phyloP scores from a whole-genome alignment of 2,329 filamentous ascomycete genomes.

The Pyrenochaeta sp. region DNA sequence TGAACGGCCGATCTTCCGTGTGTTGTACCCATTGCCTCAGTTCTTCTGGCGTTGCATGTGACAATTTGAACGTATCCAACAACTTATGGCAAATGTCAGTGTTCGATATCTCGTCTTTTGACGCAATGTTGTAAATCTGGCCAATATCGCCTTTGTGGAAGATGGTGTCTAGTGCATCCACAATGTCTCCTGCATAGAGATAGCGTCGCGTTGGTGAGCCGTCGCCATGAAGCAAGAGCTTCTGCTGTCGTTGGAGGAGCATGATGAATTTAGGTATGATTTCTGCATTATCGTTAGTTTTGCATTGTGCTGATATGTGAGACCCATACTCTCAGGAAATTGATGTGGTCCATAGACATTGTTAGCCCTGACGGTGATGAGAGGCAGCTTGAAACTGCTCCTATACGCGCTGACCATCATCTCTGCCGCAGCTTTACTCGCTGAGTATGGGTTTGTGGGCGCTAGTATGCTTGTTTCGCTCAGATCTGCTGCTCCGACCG shows the following conservation, averaged over 20 bases:
- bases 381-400: conserved; percentile 81
- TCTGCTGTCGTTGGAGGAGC: conserved; percentile 71
- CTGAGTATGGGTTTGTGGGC: conserved; percentile 83
- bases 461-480: conserved; percentile 77
- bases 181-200: conserved; percentile 80
- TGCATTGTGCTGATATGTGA: no score
- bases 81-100: conserved; percentile 72
- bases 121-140: conserved; percentile 84
- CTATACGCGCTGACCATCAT: conserved; percentile 89
- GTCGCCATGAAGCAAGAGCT: conserved; percentile 78
- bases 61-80: conserved; percentile 68
- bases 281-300: conserved; percentile 60
- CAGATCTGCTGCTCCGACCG: conserved; percentile 74
- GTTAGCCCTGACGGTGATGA: conserved; percentile 82
- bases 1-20: conserved; percentile 76
- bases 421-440: conserved; percentile 82
- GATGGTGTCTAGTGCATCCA: conserved; percentile 84
- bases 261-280: conserved; percentile 85
- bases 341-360: conserved; percentile 89
- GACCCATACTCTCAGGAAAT: conserved; percentile 77
- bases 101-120: conserved; percentile 80
- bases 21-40: conserved; percentile 74
- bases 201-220: conserved; percentile 79
- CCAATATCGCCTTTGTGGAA: conserved; percentile 78
- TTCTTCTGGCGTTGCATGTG: conserved; percentile 50